Evolutionary conservation across 768 basidiomycete species (phyloP).

Genomic region (Podaxis sp.): DNA sequence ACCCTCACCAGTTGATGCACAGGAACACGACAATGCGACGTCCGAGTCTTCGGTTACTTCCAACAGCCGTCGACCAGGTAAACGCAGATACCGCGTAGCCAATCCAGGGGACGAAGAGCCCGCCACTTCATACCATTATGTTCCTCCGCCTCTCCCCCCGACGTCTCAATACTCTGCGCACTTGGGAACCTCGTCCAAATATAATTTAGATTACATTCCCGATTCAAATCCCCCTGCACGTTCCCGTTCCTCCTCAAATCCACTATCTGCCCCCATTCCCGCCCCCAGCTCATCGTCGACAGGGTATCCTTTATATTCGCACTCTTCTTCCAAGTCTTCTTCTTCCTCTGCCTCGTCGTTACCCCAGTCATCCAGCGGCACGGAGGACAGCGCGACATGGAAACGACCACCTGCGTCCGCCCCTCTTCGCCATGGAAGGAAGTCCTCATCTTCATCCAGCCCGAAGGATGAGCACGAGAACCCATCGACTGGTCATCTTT

Average conservation of each 20-base stretch:
- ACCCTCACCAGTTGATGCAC: neutral
- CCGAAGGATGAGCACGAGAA: neutral
- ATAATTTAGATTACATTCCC: constrained; percentile 4
- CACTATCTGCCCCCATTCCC: neutral
- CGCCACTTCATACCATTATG: constrained; percentile 1
- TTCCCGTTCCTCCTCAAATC: constrained; percentile 2
- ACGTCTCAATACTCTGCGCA: constrained; percentile 7
- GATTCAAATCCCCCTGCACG: neutral
- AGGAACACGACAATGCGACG: constrained; percentile 10
- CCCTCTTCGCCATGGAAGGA: neutral
- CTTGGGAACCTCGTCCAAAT: constrained; percentile 8
- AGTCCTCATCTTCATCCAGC: neutral
- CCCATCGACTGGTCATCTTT: neutral
- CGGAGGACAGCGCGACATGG: constrained; percentile 22
- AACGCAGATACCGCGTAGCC: constrained; percentile 7
- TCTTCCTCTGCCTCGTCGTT: neutral
- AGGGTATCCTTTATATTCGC: neutral
- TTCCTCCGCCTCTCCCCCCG: constrained; percentile 8
- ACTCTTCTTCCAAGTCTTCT: constrained; percentile 8
- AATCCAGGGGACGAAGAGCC: constrained; percentile 4
- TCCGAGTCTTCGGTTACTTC: constrained; percentile 17
- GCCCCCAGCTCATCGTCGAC: neutral
- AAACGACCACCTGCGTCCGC: constrained; percentile 26
- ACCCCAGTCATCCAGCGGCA: neutral
- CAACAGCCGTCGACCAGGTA: constrained; percentile 13